Conservation (phyloP, 2,329 filamentous ascomycete genomes). For the Colletotrichum sidae region DNA sequence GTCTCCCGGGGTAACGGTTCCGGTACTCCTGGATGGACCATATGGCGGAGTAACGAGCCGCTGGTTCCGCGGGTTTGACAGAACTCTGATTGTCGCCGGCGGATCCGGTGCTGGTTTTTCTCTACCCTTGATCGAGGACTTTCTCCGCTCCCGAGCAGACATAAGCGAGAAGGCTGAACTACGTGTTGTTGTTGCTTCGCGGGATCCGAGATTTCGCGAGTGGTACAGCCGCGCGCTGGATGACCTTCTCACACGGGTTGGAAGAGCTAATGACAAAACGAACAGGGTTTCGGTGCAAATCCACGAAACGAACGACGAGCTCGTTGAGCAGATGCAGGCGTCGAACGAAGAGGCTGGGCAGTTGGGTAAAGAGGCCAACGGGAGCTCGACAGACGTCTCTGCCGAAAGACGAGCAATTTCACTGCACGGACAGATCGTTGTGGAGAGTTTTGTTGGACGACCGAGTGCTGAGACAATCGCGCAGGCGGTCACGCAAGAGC, state of each 20-base stretch:
- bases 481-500: neutral
- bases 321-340: no score
- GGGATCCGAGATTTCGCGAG: conserved; percentile 17
- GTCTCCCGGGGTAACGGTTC: conserved; percentile 50
- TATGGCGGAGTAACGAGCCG: conserved; percentile 63
- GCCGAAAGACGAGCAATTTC: conserved; percentile 10
- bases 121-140: conserved; percentile 59
- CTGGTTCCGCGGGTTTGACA: conserved; percentile 53
- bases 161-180: conserved; percentile 30
- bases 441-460: conserved; percentile 26
- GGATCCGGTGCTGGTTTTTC: conserved; percentile 67
- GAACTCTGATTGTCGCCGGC: conserved; percentile 62
- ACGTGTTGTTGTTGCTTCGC: conserved; percentile 22
- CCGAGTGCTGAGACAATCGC: conserved; percentile 35
- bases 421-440: neutral
- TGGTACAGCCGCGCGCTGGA: conserved; percentile 28
- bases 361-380: neutral
- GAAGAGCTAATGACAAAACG: neutral
- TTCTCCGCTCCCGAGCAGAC: conserved; percentile 34
- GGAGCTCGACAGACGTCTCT: neutral
- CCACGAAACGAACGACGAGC: conserved; percentile 7
- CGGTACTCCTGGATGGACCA: conserved; percentile 67
- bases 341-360: no score
- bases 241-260: neutral
- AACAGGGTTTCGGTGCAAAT: neutral